Percentiles rank a stretch among this genome's conserved stretches.
Evolutionary conservation across 805 yeast genomes (phyloP).

Genomic region (Saturnispora dispora): DNA sequence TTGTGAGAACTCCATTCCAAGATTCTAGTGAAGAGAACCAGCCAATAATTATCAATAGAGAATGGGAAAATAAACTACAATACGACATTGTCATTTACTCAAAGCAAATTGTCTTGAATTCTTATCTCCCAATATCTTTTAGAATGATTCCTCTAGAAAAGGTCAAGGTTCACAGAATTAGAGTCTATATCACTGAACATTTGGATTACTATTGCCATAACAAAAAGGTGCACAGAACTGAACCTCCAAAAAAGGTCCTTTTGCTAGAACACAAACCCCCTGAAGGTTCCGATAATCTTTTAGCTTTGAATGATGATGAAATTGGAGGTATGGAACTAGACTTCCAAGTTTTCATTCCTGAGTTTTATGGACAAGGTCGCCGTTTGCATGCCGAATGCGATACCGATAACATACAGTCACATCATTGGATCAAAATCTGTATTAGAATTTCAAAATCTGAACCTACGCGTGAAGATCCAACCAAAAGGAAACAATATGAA

Average conservation of each 20-base stretch:
- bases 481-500: constrained; percentile 83
- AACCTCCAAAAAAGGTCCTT: constrained; percentile 75
- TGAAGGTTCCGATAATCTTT: constrained; percentile 38
- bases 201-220: constrained; percentile 82
- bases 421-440: constrained; percentile 93
- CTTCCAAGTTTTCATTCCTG: constrained; percentile 80
- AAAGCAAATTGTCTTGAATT: constrained; percentile 76
- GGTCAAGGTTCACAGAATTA: constrained; percentile 73
- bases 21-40: constrained; percentile 80
- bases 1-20: constrained; percentile 72
- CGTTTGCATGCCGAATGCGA: constrained; percentile 81
- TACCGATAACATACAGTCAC: constrained; percentile 68
- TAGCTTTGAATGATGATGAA: constrained; percentile 38
- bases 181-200: constrained; percentile 82
- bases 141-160: constrained; percentile 81
- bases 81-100: constrained; percentile 90
- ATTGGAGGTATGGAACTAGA: constrained; percentile 72
- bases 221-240: constrained; percentile 84
- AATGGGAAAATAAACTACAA: constrained; percentile 88
- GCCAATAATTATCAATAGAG: constrained; percentile 82
- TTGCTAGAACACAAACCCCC: constrained; percentile 72
- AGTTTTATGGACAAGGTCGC: constrained; percentile 44
- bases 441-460: constrained; percentile 67
- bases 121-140: constrained; percentile 76
- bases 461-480: constrained; percentile 33